phyloP scores from a whole-genome alignment of 176 grass and related monocot genomes.

The Aegilops umbellulata region DNA sequence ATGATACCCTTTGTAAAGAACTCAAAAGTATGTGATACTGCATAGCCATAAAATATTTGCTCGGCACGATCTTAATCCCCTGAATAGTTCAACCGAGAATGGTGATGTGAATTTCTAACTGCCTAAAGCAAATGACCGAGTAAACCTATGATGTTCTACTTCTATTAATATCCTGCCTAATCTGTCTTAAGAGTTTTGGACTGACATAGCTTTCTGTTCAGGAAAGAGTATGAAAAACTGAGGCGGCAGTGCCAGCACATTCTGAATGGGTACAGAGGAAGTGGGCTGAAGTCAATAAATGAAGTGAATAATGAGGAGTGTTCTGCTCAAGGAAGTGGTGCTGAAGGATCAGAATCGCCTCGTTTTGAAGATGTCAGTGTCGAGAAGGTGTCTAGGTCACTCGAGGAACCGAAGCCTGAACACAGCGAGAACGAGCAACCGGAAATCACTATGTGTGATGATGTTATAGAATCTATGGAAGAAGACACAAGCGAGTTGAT shows the following conservation, averaged over 20 bases:
- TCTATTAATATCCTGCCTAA: not conserved
- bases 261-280: slow-evolving; percentile 56
- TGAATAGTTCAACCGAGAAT: not conserved
- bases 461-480: slow-evolving; percentile 26
- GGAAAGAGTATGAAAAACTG: slow-evolving; percentile 98
- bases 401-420: slow-evolving; percentile 50
- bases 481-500: slow-evolving; percentile 38
- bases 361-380: slow-evolving; percentile 48
- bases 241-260: slow-evolving; percentile 71
- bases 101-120: not conserved
- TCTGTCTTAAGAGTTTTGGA: not conserved
- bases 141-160: not conserved
- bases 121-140: not conserved
- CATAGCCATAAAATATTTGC: not conserved
- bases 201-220: slow-evolving; percentile 32
- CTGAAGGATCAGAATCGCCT: slow-evolving; percentile 64
- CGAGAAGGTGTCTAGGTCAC: slow-evolving; percentile 18
- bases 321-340: slow-evolving; percentile 42
- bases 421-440: slow-evolving; percentile 40
- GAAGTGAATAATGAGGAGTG: slow-evolving; percentile 54
- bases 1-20: not conserved
- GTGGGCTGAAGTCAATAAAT: slow-evolving; percentile 61
- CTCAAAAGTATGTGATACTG: not conserved
- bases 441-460: slow-evolving; percentile 16
- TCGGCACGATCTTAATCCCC: not conserved